Conservation (phyloP, 306 rosid genomes). For the Crotalaria pallida region DNA sequence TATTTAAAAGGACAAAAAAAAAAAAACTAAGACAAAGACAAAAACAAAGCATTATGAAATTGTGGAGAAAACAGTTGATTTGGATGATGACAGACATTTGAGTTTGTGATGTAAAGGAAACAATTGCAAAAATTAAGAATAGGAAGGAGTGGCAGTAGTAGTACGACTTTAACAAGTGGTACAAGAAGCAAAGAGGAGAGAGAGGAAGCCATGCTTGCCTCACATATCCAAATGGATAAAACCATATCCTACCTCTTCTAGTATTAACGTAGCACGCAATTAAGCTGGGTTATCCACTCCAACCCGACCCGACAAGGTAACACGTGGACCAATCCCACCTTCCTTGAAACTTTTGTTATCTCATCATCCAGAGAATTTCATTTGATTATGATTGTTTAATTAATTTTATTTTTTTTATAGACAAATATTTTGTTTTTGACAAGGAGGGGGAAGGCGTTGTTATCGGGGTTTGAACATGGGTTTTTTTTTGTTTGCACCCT, state of each 20-base stretch:
- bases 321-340: too few relatives aligned
- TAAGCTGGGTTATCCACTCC: too few relatives aligned
- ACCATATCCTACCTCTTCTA: constrained; percentile 54
- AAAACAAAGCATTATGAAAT: neutral
- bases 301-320: too few relatives aligned
- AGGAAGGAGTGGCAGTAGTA: neutral
- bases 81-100: neutral
- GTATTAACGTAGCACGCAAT: too few relatives aligned
- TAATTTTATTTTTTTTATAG: too few relatives aligned
- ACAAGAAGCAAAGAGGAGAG: constrained; percentile 45
- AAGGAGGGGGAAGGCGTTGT: too few relatives aligned
- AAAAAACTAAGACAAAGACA: neutral
- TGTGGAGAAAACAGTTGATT: neutral
- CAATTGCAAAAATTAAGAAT: neutral
- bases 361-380: too few relatives aligned
- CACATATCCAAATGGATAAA: constrained; percentile 47
- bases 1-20: neutral
- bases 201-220: constrained; percentile 53
- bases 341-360: too few relatives aligned
- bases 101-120: neutral
- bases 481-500: too few relatives aligned
- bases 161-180: constrained; percentile 60
- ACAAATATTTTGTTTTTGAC: too few relatives aligned
- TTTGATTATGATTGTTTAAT: too few relatives aligned
- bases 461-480: too few relatives aligned